Percentiles rank a stretch among this genome's conserved stretches.
phyloP scores from a whole-genome alignment of 768 basidiomycete genomes.

The Fistulinella prunicolor region DNA sequence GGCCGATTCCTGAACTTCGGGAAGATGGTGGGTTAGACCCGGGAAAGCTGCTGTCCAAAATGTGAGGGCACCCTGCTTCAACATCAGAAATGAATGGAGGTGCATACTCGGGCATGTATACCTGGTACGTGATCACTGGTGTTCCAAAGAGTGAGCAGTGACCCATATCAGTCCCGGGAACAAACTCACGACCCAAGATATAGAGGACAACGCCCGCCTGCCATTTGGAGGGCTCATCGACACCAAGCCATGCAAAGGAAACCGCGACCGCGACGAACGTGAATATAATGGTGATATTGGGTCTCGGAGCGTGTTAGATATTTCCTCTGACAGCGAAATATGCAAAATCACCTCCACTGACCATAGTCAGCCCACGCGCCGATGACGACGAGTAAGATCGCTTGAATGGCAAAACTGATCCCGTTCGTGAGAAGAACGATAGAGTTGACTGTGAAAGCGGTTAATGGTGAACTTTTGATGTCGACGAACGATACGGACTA shows the following conservation, averaged over 20 bases:
- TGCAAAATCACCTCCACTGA: conserved; percentile 54
- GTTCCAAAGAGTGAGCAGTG: not conserved
- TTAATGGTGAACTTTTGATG: not conserved
- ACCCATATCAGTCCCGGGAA: not conserved
- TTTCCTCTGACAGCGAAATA: not conserved
- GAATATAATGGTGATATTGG: conserved; percentile 76
- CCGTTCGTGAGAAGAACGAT: conserved; percentile 79
- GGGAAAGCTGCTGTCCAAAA: conserved; percentile 87
- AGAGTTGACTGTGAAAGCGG: conserved; percentile 57
- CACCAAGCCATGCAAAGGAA: conserved; percentile 77
- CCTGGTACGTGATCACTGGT: conserved; percentile 72
- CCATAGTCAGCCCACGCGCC: conserved; percentile 85
- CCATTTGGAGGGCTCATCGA: conserved; percentile 64
- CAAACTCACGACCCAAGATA: conserved; percentile 55
- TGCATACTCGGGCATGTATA: conserved; percentile 10
- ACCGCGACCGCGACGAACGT: conserved; percentile 63
- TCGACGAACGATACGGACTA: conserved; percentile 38
- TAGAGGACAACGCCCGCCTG: conserved; percentile 58
- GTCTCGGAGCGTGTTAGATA: conserved; percentile 37
- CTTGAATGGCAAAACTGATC: conserved; percentile 75
- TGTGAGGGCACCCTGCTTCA: conserved; percentile 56
- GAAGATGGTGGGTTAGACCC: conserved; percentile 66
- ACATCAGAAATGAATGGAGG: not conserved
- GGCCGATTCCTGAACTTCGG: conserved; percentile 59
- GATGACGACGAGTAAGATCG: conserved; percentile 57